phyloP scores from a whole-genome alignment of 768 basidiomycete species.

The Tricholoma bakamatsutake region DNA sequence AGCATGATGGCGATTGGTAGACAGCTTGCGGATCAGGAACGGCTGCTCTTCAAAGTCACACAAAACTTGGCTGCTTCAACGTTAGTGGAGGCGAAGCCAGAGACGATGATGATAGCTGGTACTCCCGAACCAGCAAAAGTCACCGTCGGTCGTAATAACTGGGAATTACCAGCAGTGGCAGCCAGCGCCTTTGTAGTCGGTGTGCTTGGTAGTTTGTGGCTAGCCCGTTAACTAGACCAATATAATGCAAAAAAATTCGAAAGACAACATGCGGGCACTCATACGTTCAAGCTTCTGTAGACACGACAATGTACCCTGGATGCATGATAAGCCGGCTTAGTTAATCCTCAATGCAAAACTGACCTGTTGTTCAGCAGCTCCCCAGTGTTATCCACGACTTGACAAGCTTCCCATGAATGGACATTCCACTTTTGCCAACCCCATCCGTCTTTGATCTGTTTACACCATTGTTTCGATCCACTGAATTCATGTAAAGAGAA shows the following conservation, averaged over 20 bases:
- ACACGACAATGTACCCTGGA: constrained; percentile 48
- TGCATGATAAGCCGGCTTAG: neutral
- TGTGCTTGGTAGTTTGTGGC: constrained; percentile 24
- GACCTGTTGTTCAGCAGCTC: constrained; percentile 47
- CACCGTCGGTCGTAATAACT: neutral
- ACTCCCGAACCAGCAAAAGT: neutral
- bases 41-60: constrained; percentile 10
- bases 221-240: constrained; percentile 19
- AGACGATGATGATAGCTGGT: constrained; percentile 1
- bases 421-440: constrained; percentile 61
- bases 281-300: constrained; percentile 38
- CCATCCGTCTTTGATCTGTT: constrained; percentile 60
- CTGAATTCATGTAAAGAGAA: neutral
- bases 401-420: constrained; percentile 37
- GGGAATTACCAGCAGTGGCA: constrained; percentile 24
- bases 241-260: constrained; percentile 1
- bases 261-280: constrained; percentile 1
- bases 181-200: constrained; percentile 32
- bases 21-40: constrained; percentile 41
- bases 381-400: constrained; percentile 33
- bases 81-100: constrained; percentile 1
- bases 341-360: constrained; percentile 3
- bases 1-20: constrained; percentile 43
- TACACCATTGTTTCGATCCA: neutral
- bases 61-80: constrained; percentile 7